Conservation (phyloP, 2,329 filamentous ascomycete species). For the Neurospora sp. region DNA sequence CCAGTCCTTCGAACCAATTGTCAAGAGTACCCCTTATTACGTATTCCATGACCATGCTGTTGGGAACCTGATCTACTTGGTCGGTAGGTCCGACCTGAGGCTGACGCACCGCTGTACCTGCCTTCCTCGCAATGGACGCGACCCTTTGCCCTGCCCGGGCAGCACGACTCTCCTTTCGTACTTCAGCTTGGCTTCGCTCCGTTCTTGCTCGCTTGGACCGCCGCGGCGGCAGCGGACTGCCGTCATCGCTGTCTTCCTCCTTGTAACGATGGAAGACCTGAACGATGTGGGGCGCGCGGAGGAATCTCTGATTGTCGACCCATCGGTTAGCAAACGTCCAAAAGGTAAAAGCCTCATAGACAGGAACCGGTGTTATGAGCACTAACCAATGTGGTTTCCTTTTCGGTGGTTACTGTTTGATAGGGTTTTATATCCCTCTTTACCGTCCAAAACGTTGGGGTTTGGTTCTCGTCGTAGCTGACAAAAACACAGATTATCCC, state of each 20-base stretch:
- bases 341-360: neutral
- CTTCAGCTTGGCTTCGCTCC: neutral
- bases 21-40: neutral
- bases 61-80: neutral
- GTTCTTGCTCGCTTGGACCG: neutral
- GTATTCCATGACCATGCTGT: neutral
- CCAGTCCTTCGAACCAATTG: neutral
- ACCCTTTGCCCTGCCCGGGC: neutral
- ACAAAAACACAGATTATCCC: neutral
- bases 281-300: neutral
- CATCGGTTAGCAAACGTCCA: neutral
- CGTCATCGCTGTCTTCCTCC: neutral
- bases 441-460: neutral
- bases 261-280: neutral
- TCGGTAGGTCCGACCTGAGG: neutral
- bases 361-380: neutral
- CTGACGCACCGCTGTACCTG: neutral
- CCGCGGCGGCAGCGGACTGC: neutral
- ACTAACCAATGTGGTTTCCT: neutral
- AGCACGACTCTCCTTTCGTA: neutral
- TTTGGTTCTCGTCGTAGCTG: neutral
- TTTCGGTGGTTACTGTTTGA: neutral
- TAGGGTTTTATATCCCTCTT: neutral
- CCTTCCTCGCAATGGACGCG: neutral
- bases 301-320: neutral